Evolutionary conservation across 495 filamentous ascomycete species (phyloP).

Genomic region (Hypomontagnella submonticulosa): DNA sequence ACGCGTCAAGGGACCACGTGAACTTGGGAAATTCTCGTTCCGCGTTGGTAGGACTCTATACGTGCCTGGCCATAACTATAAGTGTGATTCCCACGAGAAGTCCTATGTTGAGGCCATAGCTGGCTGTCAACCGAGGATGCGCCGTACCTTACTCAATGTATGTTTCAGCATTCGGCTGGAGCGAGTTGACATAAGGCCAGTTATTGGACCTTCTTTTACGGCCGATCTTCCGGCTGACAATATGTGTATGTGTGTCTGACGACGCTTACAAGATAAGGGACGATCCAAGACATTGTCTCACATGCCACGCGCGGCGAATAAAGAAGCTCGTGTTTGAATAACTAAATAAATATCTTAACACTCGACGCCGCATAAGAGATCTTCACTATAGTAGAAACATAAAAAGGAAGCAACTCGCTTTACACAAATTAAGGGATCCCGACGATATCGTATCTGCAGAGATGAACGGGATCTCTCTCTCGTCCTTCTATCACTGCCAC

Average conservation of each 20-base stretch:
- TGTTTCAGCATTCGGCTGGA: conserved; percentile 33
- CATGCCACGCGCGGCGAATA: conserved; percentile 12
- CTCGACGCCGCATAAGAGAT: too few species aligned
- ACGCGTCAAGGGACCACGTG: too few species aligned
- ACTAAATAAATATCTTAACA: conserved; percentile 4
- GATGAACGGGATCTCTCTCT: too few species aligned
- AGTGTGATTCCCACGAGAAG: too few species aligned
- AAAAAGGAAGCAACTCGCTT: too few species aligned
- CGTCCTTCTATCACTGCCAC: not conserved
- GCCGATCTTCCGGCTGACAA: conserved; percentile 13
- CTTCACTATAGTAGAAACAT: too few species aligned
- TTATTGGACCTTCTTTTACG: conserved; percentile 6
- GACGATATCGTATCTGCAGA: too few species aligned
- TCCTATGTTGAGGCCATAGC: conserved; percentile 1
- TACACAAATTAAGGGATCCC: too few species aligned
- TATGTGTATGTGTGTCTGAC: not conserved
- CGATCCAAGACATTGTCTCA: conserved; percentile 31
- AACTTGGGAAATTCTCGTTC: too few species aligned
- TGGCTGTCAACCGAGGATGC: conserved; percentile 2
- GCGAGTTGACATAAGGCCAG: not conserved
- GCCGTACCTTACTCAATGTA: conserved; percentile 31
- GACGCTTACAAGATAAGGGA: too few species aligned
- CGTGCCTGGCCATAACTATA: too few species aligned
- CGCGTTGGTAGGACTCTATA: too few species aligned
- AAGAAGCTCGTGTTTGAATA: conserved; percentile 14